Evolutionary conservation across 768 basidiomycete species (phyloP).

Genomic region (Boletus rubroflammeus): DNA sequence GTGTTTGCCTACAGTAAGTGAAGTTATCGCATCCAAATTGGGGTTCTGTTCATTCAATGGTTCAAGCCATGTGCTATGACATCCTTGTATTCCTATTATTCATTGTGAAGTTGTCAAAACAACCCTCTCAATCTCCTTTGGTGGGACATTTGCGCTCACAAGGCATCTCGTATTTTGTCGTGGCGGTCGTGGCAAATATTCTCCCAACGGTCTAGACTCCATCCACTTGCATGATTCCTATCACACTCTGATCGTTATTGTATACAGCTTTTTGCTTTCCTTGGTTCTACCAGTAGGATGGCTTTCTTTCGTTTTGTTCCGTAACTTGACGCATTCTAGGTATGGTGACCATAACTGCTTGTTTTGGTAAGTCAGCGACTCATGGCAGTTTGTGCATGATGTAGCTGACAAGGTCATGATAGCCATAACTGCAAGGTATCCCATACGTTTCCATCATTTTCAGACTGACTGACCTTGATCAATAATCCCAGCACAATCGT

Average conservation of each 20-base stretch:
- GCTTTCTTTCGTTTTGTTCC: neutral
- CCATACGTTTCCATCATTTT: neutral
- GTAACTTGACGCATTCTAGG: neutral
- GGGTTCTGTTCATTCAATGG: neutral
- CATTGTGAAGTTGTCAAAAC: neutral
- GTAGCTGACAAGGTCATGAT: neutral
- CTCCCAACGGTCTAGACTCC: constrained; percentile 4
- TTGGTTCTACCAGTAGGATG: constrained; percentile 2
- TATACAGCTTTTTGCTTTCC: constrained; percentile 10
- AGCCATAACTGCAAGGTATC: constrained; percentile 1
- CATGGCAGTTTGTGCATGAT: neutral
- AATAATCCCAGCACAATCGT: neutral
- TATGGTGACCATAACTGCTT: neutral
- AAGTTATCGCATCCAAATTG: neutral
- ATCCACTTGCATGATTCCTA: too few species aligned
- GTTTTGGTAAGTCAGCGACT: constrained; percentile 1
- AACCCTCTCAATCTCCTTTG: neutral
- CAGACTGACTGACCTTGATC: neutral
- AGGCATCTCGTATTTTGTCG: neutral
- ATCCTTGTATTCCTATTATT: neutral
- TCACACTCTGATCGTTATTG: neutral
- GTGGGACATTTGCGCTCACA: neutral
- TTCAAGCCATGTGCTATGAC: neutral
- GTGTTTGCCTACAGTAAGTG: neutral
- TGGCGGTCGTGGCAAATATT: constrained; percentile 11